Evolutionary conservation across 371 early-diverging fungal species (phyloP).

Genomic region (Mucor indicus): DNA sequence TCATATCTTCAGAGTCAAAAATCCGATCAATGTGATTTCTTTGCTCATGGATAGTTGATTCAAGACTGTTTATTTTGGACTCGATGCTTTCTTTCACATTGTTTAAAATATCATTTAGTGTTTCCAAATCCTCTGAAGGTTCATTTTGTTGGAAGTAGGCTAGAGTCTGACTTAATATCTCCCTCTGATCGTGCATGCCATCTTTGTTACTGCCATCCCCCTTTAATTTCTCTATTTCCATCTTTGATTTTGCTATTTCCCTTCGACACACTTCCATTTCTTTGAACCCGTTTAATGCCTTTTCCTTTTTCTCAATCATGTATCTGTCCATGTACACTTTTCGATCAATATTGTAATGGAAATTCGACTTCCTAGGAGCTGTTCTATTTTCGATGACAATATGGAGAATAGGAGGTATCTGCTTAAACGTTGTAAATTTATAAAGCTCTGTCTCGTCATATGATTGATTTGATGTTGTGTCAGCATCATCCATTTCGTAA

Average conservation of each 20-base stretch:
- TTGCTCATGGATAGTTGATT: neutral
- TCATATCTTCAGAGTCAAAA: conserved; percentile 15
- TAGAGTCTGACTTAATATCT: neutral
- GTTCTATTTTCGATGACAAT: conserved; percentile 27
- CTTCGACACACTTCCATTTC: conserved; percentile 21
- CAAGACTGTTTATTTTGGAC: neutral
- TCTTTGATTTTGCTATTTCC: conserved; percentile 12
- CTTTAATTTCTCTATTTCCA: conserved; percentile 11
- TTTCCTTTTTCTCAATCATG: conserved; percentile 26
- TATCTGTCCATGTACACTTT: conserved; percentile 46
- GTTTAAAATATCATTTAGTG: neutral
- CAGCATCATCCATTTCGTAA: conserved; percentile 2
- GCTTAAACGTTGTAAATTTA: conserved; percentile 34
- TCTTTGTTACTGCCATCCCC: neutral
- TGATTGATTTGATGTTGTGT: neutral
- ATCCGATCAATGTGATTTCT: neutral
- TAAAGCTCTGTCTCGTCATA: neutral
- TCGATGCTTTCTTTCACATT: conserved; percentile 5
- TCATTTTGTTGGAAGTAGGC: neutral
- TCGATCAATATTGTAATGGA: conserved; percentile 21
- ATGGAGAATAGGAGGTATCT: conserved; percentile 34
- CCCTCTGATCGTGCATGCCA: neutral
- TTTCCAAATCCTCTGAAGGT: neutral
- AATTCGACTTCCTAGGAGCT: neutral
- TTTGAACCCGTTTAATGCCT: conserved; percentile 18